Evolutionary conservation across 176 grass and related monocot species (phyloP), one percentile per base, ranked within the genome.

Genomic region (Themeda triandra): DNA sequence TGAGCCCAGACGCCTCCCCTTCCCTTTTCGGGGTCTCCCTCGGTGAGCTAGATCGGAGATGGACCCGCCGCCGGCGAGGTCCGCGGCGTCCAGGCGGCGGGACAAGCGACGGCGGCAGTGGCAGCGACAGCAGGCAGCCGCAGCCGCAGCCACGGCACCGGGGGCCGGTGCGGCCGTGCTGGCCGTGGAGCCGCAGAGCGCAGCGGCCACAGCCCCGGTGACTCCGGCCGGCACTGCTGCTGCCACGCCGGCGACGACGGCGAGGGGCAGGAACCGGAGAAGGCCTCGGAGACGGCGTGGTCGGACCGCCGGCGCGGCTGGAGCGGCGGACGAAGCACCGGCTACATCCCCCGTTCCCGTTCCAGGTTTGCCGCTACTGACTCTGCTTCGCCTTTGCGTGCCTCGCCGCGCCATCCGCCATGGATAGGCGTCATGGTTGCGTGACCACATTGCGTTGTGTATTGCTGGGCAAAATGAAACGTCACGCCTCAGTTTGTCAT

Each of bases 31-130:
- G 32, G 58, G 37, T 19, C 63, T 42, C 45, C 51, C 54, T 40
- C 37, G 45, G n/a, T 25, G 58, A 60, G 4, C 58, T 60, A 60
- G 58, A 60, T 60, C 58, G 58, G 58, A 60, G 58, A 60, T 60
- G 87, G 81, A 84, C 71, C 44, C 76, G 62, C 75, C 67, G 41
- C 17, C 69, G 41, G 24, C 58, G 54, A 41, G 17, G 30, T 6
- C 29, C 13, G 8, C 56, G 56, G 56, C 23, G 58, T 25, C n/a
- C 58, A 60, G 2, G 58, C 58, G n/a, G n/a, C 62, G 33, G 69
- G 7, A 18, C 67, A 17, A 59, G 17, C 35, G 64, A 6, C 64
- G 63, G 2, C 63, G 21, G 8, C 9, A 3, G 3, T 23, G 83
- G 33, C 33, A 36, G 48, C 7, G 66, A 28, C 37, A 53, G 48